phyloP scores from a whole-genome alignment of 2,329 filamentous ascomycete species.

The Arthrobotrys pseudoclavata region DNA sequence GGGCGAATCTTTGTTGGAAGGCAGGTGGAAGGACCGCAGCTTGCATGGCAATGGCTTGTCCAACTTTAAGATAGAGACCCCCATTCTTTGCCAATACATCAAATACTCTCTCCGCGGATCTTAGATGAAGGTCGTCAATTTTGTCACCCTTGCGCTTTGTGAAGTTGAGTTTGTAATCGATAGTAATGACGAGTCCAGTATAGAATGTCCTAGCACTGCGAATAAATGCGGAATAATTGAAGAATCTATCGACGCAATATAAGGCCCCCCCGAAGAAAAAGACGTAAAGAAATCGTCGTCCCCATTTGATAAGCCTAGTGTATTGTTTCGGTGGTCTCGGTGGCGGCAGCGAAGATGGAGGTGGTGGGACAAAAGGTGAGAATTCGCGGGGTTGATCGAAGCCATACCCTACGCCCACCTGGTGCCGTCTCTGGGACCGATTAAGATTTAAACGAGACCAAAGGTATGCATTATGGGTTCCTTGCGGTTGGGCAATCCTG shows the following conservation, averaged over 20 bases:
- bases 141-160: slow-evolving; percentile 71
- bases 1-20: slow-evolving; percentile 94
- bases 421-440: slow-evolving; percentile 46
- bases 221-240: slow-evolving; percentile 83
- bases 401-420: slow-evolving; percentile 55
- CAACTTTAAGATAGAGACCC: slow-evolving; percentile 95
- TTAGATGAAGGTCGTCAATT: slow-evolving; percentile 77
- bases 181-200: slow-evolving; percentile 81
- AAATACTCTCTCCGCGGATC: slow-evolving; percentile 86
- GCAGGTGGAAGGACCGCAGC: slow-evolving; percentile 91
- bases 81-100: slow-evolving; percentile 87
- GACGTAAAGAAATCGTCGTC: slow-evolving; percentile 78
- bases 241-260: slow-evolving; percentile 78
- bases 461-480: slow-evolving; percentile 7
- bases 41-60: slow-evolving; percentile 98
- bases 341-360: slow-evolving; percentile 81
- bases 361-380: slow-evolving; percentile 79
- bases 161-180: slow-evolving; percentile 98
- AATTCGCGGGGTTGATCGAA: slow-evolving; percentile 66
- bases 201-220: slow-evolving; percentile 86
- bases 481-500: slow-evolving; percentile 14
- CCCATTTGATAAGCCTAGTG: slow-evolving; percentile 78
- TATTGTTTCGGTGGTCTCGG: slow-evolving; percentile 78
- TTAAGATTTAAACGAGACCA: slow-evolving; percentile 33
- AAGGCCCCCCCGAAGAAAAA: slow-evolving; percentile 73